These are phyloP conservation scores for Plasmodium chabaudi DNA, from an alignment of 169 alveolate species.

Conservation along the genomic window DNA sequence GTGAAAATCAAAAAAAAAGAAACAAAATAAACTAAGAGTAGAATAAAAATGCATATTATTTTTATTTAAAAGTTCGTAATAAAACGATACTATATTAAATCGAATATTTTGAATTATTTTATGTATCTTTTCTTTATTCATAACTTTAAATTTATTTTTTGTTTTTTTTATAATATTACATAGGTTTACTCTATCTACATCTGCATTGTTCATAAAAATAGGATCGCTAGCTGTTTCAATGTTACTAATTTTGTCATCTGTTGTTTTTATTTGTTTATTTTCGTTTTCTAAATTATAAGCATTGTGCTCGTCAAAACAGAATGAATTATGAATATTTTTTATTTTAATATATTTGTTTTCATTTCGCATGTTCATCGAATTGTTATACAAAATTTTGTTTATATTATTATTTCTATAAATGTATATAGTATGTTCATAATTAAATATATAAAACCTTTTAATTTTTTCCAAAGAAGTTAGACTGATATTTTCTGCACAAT, in stretches of 20 bases:
- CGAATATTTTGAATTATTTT: slow-evolving; percentile 24
- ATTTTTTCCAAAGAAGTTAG: slow-evolving; percentile 8
- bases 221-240: not conserved
- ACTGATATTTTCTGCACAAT: not conserved
- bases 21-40: slow-evolving; percentile 16
- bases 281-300: not conserved
- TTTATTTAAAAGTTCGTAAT: slow-evolving; percentile 5
- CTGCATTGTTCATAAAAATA: not conserved
- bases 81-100: slow-evolving; percentile 26
- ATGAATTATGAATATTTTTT: too few species aligned
- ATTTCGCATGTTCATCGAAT: not conserved
- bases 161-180: not conserved
- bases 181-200: not conserved
- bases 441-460: slow-evolving; percentile 27
- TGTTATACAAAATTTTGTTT: slow-evolving; percentile 1
- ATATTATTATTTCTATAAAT: slow-evolving; percentile 38
- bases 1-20: slow-evolving; percentile 35
- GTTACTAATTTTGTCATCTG: not conserved
- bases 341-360: too few species aligned
- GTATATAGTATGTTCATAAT: not conserved
- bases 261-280: not conserved
- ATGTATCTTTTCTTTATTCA: slow-evolving; percentile 4
- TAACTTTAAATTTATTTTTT: not conserved
- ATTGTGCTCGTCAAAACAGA: too few species aligned
- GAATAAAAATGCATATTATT: slow-evolving; percentile 13